These are phyloP conservation scores for Lunularia cruciata DNA, from an alignment of 225 moss, liverwort and hornwort genomes.

Conservation along the genomic window DNA sequence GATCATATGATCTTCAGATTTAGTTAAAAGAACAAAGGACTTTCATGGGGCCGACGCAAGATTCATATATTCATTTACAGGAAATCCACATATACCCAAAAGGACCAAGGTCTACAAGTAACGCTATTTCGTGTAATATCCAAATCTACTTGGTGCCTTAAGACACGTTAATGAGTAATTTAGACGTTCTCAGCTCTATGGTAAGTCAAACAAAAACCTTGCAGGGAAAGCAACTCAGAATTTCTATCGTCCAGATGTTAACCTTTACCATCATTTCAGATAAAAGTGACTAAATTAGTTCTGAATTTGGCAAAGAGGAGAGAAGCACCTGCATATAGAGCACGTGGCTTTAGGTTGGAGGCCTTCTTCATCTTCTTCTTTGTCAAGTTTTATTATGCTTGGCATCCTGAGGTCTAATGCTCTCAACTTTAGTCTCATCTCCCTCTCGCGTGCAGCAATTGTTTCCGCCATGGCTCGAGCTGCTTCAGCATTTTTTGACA, in stretches of 20 bases:
- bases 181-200: too few relatives aligned
- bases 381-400: constrained; percentile 18
- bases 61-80: too few relatives aligned
- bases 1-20: too few relatives aligned
- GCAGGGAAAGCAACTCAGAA: background rate
- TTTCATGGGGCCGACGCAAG: too few relatives aligned
- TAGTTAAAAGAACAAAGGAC: too few relatives aligned
- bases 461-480: constrained; percentile 41
- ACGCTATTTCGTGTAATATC: too few relatives aligned
- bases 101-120: too few relatives aligned
- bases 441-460: constrained; percentile 42
- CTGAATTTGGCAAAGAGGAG: background rate
- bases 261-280: too few relatives aligned
- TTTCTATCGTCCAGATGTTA: too few relatives aligned
- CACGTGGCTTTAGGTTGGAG: constrained; percentile 16
- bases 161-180: too few relatives aligned
- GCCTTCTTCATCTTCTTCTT: constrained; percentile 15
- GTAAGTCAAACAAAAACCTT: background rate
- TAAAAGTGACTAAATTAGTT: background rate
- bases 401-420: constrained; percentile 42
- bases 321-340: constrained; percentile 19
- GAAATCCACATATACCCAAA: too few relatives aligned
- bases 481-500: constrained; percentile 49
- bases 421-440: constrained; percentile 38
- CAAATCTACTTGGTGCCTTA: too few relatives aligned